phyloP scores from a whole-genome alignment of 179 eudicot species.

The Sideroxylon spinosum region DNA sequence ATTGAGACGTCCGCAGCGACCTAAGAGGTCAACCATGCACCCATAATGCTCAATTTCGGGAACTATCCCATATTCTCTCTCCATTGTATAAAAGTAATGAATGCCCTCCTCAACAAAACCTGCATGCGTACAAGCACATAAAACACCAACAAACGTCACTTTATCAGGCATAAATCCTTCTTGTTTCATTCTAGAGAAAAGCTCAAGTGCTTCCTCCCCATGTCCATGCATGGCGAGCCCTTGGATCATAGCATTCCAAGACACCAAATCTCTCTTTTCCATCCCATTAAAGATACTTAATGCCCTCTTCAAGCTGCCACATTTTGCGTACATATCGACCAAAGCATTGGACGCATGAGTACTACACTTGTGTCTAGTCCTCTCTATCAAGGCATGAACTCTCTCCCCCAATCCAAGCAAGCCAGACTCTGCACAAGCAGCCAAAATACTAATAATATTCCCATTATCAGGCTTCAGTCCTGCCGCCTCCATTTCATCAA shows the following conservation, averaged over 20 bases:
- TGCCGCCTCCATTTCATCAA: conserved; percentile 32
- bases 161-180: conserved; percentile 45
- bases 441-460: conserved; percentile 35
- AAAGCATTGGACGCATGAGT: conserved; percentile 34
- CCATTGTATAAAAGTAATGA: conserved; percentile 37
- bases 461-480: conserved; percentile 39
- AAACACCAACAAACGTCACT: conserved; percentile 48
- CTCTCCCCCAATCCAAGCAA: conserved; percentile 41
- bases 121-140: conserved; percentile 51
- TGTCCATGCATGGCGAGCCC: conserved; percentile 47
- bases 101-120: conserved; percentile 41
- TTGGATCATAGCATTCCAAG: conserved; percentile 50
- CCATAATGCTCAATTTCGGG: conserved; percentile 52
- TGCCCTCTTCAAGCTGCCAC: conserved; percentile 42
- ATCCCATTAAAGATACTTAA: conserved; percentile 29
- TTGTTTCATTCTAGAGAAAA: conserved; percentile 38
- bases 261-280: conserved; percentile 35
- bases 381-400: conserved; percentile 31
- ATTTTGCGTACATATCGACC: conserved; percentile 55
- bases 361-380: conserved; percentile 27
- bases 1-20: conserved; percentile 42
- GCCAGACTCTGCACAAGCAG: conserved; percentile 49
- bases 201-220: conserved; percentile 36
- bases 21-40: conserved; percentile 52
- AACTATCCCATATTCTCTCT: conserved; percentile 30